Conservation (phyloP, 495 filamentous ascomycete genomes). For the Penicillium ochrochloron region DNA sequence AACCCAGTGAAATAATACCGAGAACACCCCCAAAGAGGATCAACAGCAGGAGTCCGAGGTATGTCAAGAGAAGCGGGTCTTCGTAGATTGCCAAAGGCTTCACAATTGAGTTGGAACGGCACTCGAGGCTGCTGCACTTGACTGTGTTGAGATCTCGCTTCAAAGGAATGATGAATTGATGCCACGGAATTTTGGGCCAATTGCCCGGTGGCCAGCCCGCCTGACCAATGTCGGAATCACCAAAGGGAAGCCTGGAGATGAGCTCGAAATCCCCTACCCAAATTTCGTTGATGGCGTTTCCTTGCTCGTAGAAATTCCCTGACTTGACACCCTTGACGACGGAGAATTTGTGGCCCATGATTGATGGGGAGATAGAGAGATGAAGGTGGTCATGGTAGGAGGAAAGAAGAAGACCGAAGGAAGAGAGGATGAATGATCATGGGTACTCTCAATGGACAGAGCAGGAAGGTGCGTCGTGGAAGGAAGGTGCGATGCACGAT, state of each 20-base stretch:
- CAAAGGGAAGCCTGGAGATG: constrained; percentile 46
- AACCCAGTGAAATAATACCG: neutral
- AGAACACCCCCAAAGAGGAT: neutral
- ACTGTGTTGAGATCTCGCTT: constrained; percentile 28
- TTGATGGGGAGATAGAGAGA: neutral
- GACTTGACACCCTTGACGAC: constrained; percentile 41
- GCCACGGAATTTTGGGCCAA: constrained; percentile 48
- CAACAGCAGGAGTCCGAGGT: neutral
- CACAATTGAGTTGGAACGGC: neutral
- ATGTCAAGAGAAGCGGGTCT: neutral
- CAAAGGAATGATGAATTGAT: constrained; percentile 48
- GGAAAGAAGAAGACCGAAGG: neutral
- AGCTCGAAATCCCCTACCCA: constrained; percentile 42
- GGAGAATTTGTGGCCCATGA: constrained; percentile 44
- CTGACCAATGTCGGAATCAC: constrained; percentile 42
- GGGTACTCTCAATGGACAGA: neutral
- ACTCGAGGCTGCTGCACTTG: neutral
- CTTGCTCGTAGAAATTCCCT: constrained; percentile 36
- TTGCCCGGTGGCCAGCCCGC: constrained; percentile 36
- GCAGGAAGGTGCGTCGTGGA: neutral
- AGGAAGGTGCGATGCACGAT: constrained; percentile 7
- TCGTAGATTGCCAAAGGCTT: neutral
- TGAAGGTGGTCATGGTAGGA: constrained; percentile 2
- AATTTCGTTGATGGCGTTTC: constrained; percentile 47
- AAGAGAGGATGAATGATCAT: neutral